These are phyloP conservation scores for Clitoria ternatea DNA, from an alignment of 306 rosid genomes.

Conservation along the genomic window DNA sequence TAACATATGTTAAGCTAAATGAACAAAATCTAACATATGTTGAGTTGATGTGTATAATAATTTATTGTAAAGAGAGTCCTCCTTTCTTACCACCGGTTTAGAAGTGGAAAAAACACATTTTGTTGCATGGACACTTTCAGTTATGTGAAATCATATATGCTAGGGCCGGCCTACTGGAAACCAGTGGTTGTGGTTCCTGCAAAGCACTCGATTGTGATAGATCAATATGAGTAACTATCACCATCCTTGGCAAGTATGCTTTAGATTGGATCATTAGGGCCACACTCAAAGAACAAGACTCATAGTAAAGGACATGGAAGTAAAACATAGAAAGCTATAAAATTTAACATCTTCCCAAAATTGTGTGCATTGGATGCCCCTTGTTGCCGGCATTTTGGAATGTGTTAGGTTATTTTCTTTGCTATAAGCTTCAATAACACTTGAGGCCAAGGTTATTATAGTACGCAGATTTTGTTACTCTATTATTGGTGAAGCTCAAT, in stretches of 20 bases:
- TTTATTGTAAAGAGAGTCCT: constrained; percentile 23
- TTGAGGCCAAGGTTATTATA: constrained; percentile 12
- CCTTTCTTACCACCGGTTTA: constrained; percentile 29
- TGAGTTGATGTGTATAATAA: too few relatives aligned
- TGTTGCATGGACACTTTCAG: constrained; percentile 5
- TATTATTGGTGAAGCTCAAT: constrained; percentile 38
- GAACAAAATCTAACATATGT: too few relatives aligned
- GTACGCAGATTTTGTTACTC: constrained; percentile 22
- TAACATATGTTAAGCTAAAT: too few relatives aligned
- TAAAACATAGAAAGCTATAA: constrained; percentile 18
- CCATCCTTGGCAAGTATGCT: constrained; percentile 17
- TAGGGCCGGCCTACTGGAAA: constrained; percentile 5
- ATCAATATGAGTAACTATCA: constrained; percentile 28
- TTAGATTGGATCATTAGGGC: constrained; percentile 20
- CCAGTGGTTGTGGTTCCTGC: constrained; percentile 19
- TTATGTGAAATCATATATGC: constrained; percentile 24
- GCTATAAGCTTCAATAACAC: constrained; percentile 7
- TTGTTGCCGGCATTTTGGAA: constrained; percentile 21
- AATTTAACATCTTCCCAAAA: constrained; percentile 12
- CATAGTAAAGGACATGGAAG: neutral
- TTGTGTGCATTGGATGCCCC: constrained; percentile 24
- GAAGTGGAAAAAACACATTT: constrained; percentile 20
- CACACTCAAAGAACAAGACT: constrained; percentile 23
- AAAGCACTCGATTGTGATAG: constrained; percentile 11
- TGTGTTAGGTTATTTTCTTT: constrained; percentile 28